phyloP scores from a whole-genome alignment of 495 filamentous ascomycete species.

The Penicillium tannophilum region DNA sequence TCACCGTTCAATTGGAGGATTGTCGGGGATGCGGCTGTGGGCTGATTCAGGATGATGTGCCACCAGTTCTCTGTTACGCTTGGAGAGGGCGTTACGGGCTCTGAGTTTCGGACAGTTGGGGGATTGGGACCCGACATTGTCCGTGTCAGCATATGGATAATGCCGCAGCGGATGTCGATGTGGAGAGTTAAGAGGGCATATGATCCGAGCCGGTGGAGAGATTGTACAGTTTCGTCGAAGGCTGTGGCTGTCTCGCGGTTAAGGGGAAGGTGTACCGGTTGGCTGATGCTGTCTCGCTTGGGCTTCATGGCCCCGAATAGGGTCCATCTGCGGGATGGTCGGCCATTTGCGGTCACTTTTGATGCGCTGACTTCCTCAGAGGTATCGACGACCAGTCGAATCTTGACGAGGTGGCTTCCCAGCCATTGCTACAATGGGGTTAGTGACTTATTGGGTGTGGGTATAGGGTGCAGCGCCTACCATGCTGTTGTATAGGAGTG shows the following conservation, averaged over 20 bases:
- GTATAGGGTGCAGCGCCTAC: constrained; percentile 29
- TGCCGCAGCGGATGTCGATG: constrained; percentile 79
- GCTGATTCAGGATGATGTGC: constrained; percentile 71
- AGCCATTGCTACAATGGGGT: constrained; percentile 72
- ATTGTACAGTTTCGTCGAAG: constrained; percentile 86
- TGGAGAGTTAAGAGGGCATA: constrained; percentile 82
- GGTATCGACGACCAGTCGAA: constrained; percentile 68
- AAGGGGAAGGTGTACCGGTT: constrained; percentile 84
- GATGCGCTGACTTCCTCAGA: constrained; percentile 44
- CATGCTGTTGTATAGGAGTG: constrained; percentile 93
- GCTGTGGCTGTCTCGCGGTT: constrained; percentile 76
- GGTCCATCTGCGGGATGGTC: constrained; percentile 74
- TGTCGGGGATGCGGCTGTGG: constrained; percentile 75
- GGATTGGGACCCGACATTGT: constrained; percentile 52
- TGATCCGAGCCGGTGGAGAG: constrained; percentile 73
- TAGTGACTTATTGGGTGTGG: neutral
- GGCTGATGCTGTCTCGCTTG: constrained; percentile 51
- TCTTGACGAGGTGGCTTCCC: constrained; percentile 69
- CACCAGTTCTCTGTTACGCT: constrained; percentile 62
- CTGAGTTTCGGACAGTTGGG: constrained; percentile 35
- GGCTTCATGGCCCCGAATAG: constrained; percentile 62
- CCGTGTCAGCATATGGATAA: constrained; percentile 64
- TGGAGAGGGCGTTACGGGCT: constrained; percentile 51
- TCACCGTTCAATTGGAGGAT: constrained; percentile 78
- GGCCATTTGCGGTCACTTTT: constrained; percentile 38